phyloP scores from a whole-genome alignment of 108 stramenopile genomes.

The Fragilaria crotonensis region DNA sequence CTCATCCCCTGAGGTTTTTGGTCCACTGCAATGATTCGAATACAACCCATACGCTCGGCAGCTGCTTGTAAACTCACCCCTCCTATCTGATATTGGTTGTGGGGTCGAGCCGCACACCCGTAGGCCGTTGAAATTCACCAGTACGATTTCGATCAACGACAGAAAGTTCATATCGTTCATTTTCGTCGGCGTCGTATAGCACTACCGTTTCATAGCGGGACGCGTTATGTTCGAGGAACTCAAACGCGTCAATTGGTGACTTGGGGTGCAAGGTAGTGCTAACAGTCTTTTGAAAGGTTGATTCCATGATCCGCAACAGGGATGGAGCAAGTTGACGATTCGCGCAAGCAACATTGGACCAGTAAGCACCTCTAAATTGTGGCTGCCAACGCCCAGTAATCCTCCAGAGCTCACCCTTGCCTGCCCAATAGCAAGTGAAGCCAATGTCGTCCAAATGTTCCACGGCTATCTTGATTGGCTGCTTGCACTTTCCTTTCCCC shows the following conservation, averaged over 20 bases:
- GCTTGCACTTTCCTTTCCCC: neutral
- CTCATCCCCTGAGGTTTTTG: neutral
- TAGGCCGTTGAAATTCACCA: neutral
- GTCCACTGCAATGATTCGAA: neutral
- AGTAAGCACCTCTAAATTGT: conserved; percentile 22
- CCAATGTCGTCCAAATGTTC: conserved; percentile 6
- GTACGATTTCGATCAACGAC: neutral
- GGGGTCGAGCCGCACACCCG: neutral
- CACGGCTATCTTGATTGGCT: conserved; percentile 8
- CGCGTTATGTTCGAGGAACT: neutral
- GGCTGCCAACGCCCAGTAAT: conserved; percentile 37
- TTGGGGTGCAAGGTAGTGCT: neutral
- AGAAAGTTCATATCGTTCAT: neutral
- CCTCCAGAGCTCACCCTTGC: conserved; percentile 33
- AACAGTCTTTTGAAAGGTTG: conserved; percentile 13
- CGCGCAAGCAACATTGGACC: conserved; percentile 73
- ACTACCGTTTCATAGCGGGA: neutral
- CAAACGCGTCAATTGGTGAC: neutral
- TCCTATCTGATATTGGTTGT: neutral
- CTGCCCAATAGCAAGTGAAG: conserved; percentile 48
- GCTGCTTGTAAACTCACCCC: neutral
- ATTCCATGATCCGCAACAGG: conserved; percentile 46
- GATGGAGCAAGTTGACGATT: conserved; percentile 22
- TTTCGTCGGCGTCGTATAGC: neutral
- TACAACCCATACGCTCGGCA: neutral